Evolutionary conservation across 345 rosid genomes (phyloP), one percentile per base, ranked within the genome.

Genomic region (Passiflora organensis): DNA sequence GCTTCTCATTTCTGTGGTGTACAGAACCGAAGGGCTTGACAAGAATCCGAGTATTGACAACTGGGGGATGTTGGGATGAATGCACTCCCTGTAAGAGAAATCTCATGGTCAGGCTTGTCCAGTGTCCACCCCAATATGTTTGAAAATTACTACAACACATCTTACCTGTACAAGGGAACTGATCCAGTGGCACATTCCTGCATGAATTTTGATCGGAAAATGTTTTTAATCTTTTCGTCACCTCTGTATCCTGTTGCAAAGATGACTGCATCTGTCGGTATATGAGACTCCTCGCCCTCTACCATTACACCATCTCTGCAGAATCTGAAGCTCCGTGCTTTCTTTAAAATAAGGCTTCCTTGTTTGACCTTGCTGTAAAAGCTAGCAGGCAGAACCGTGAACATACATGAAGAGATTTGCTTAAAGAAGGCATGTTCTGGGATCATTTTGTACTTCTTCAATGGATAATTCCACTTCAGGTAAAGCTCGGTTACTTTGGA

Each of bases 11-110:
- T 77, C 76, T 5, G 73, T 51, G 3, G 71, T 48, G 44, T 60
- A 59, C 25, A 73, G 25, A 20, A 2, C 21, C 5, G 78, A 57
- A 16, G 61, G 52, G 46, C 73, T 73, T 2, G 52, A 66, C 18
- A 58, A 37, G n/a, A 62, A 73, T 9, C 81, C 81, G 12, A 73
- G 64, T 13, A 77, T 62, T 9, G 81, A 75, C 9, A 77, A 39
- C 16, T 72, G 77, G 10, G 78, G 81, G 20, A 69, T 76, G 22
- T 51, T 51, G 5, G 76, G 71, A 60, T 76, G 78, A 48, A 76
- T 69, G 60, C 70, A 55, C 13, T 72, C 75, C 60, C 78, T 72
- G 59, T 43, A 36, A 55, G n/a, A 58, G 8, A 8, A 28, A 8
- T 28, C 8, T 8, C 34, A 28, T 28, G 3, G 8, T 28, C 8